These are phyloP conservation scores for Betula pendula DNA, from an alignment of 306 rosid species.

Conservation along the genomic window DNA sequence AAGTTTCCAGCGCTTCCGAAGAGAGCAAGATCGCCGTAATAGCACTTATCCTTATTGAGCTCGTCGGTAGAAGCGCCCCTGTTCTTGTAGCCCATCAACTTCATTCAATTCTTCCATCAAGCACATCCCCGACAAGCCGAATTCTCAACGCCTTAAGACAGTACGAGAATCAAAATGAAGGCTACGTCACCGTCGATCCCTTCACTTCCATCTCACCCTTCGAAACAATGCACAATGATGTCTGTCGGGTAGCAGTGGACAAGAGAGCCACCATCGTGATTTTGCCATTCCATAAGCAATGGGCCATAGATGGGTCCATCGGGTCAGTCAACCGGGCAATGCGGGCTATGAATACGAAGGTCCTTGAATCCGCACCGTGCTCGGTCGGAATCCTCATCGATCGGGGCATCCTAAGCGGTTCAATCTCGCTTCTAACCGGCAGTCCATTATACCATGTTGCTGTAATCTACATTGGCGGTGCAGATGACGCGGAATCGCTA, in stretches of 20 bases:
- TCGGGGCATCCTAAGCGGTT: slow-evolving; percentile 38
- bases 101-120: not conserved
- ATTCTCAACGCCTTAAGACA: slow-evolving; percentile 54
- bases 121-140: slow-evolving; percentile 24
- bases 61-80: slow-evolving; percentile 50
- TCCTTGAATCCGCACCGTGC: slow-evolving; percentile 61
- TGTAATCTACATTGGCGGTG: slow-evolving; percentile 69
- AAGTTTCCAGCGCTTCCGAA: slow-evolving; percentile 57
- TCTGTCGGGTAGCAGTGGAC: slow-evolving; percentile 43
- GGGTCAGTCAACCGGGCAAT: slow-evolving; percentile 32
- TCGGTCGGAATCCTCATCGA: slow-evolving; percentile 70
- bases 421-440: slow-evolving; percentile 23
- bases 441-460: slow-evolving; percentile 37
- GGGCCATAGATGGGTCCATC: slow-evolving; percentile 60
- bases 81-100: slow-evolving; percentile 53
- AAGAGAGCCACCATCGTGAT: slow-evolving; percentile 44
- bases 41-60: slow-evolving; percentile 55
- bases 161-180: slow-evolving; percentile 39
- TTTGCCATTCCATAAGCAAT: slow-evolving; percentile 63
- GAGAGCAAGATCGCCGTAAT: slow-evolving; percentile 45
- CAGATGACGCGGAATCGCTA: slow-evolving; percentile 66
- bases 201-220: slow-evolving; percentile 55
- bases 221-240: slow-evolving; percentile 41
- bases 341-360: slow-evolving; percentile 40
- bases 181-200: slow-evolving; percentile 35